Conservation (phyloP, 495 filamentous ascomycete genomes). For the Lasiosphaeria hispida region DNA sequence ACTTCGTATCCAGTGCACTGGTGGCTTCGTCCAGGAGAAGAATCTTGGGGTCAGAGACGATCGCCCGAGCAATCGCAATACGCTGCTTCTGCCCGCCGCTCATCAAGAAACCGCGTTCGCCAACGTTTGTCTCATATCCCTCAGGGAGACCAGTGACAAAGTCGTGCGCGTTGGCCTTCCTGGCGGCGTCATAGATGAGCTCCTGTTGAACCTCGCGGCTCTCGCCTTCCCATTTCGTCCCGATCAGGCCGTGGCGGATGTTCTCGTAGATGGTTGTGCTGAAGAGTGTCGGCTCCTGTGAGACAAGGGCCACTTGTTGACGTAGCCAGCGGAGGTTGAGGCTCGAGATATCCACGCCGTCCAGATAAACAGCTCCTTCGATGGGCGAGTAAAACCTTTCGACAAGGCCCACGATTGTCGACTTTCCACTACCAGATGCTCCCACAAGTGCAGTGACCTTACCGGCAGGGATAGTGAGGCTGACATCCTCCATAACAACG, state of each 20-base stretch:
- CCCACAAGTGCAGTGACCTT: constrained; percentile 87
- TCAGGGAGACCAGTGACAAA: constrained; percentile 84
- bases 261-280: constrained; percentile 83
- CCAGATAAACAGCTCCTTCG: constrained; percentile 72
- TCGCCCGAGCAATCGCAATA: constrained; percentile 79
- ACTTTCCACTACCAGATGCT: constrained; percentile 86
- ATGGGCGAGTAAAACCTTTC: constrained; percentile 93
- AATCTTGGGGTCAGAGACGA: constrained; percentile 92
- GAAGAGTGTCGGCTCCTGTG: constrained; percentile 79
- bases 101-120: constrained; percentile 88
- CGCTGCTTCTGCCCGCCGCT: constrained; percentile 97
- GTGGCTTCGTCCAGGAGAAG: constrained; percentile 94
- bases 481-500: constrained; percentile 78
- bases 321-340: constrained; percentile 90
- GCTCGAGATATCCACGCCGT: constrained; percentile 75
- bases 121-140: constrained; percentile 90
- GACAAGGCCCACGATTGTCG: constrained; percentile 86
- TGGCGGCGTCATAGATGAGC: constrained; percentile 74
- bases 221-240: constrained; percentile 70
- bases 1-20: constrained; percentile 90
- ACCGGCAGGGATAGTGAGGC: constrained; percentile 73
- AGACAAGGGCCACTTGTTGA: constrained; percentile 86
- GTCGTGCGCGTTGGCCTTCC: constrained; percentile 90
- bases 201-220: constrained; percentile 62
- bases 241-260: constrained; percentile 83